Evolutionary conservation across 78 protist species (phyloP).

Genomic region (Dictyostelium firmibasis): DNA sequence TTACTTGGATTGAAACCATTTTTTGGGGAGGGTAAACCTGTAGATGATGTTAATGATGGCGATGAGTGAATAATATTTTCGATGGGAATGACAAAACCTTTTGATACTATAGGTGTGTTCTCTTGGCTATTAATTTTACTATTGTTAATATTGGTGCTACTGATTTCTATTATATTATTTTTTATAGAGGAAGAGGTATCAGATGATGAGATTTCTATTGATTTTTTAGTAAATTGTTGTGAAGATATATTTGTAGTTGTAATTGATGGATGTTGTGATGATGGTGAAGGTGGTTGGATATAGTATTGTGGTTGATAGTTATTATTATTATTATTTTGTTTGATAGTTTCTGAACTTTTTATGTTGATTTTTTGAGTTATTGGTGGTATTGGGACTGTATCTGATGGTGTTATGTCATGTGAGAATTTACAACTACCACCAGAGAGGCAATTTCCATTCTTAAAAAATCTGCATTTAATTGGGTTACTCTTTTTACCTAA

Average conservation of each 20-base stretch:
- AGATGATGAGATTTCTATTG: background rate
- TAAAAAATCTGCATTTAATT: constrained; percentile 41
- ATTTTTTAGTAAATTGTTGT: background rate
- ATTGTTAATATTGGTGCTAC: background rate
- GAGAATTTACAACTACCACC: constrained; percentile 38
- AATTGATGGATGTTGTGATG: background rate
- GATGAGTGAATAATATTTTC: background rate
- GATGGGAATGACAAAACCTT: background rate
- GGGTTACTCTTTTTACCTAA: constrained; percentile 1
- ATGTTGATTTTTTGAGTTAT: constrained; percentile 9
- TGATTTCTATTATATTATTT: background rate
- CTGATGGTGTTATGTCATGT: background rate
- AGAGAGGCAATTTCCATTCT: constrained; percentile 41
- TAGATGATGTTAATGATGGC: background rate
- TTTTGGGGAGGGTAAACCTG: background rate
- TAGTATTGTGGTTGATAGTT: background rate
- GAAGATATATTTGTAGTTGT: background rate
- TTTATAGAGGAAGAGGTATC: background rate
- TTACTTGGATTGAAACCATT: background rate
- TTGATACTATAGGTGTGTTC: background rate
- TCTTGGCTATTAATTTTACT: background rate
- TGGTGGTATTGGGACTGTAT: background rate
- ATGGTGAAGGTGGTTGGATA: background rate
- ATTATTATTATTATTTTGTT: background rate
- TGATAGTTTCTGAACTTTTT: constrained; percentile 3